Conservation (phyloP, 2,329 filamentous ascomycete genomes). For the Endothia cerciana region DNA sequence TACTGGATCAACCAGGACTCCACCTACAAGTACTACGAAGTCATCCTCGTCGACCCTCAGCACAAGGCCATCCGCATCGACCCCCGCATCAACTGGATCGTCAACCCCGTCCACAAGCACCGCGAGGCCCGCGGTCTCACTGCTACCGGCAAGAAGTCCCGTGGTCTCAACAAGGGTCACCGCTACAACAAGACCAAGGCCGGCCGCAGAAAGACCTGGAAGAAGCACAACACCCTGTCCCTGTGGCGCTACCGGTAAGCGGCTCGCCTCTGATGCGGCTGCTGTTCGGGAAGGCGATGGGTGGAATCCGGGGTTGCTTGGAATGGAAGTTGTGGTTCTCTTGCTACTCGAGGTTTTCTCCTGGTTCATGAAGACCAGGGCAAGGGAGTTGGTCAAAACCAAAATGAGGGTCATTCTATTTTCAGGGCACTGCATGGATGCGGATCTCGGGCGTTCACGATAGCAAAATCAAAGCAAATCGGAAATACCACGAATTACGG, state of each 20-base stretch:
- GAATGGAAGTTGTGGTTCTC: conserved; percentile 20
- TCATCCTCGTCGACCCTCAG: conserved; percentile 99
- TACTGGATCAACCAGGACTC: conserved; percentile 99
- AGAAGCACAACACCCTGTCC: conserved; percentile 98
- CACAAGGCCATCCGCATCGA: conserved; percentile 99
- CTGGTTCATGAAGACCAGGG: conserved; percentile 24
- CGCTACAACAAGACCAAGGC: conserved; percentile 98
- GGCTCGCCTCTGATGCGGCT: conserved; percentile 27
- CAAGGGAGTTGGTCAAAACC: conserved; percentile 23
- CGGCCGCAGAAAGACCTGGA: conserved; percentile 99
- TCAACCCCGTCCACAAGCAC: conserved; percentile 99
- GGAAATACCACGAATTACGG: conserved; percentile 30
- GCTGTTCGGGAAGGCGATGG: conserved; percentile 13
- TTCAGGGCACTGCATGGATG: conserved; percentile 29
- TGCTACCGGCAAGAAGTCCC: conserved; percentile 98
- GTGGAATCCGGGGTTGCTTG: conserved; percentile 10
- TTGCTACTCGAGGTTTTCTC: conserved; percentile 22
- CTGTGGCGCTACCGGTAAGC: conserved; percentile 96
- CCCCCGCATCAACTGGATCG: conserved; percentile 99
- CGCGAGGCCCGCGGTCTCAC: conserved; percentile 97
- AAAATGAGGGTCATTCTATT: conserved; percentile 26
- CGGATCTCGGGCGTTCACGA: conserved; percentile 30
- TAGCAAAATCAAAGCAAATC: conserved; percentile 28
- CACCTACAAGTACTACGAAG: conserved; percentile 99
- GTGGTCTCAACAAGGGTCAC: conserved; percentile 99